phyloP scores from a whole-genome alignment of 495 filamentous ascomycete genomes.

The Tuber calosporum region DNA sequence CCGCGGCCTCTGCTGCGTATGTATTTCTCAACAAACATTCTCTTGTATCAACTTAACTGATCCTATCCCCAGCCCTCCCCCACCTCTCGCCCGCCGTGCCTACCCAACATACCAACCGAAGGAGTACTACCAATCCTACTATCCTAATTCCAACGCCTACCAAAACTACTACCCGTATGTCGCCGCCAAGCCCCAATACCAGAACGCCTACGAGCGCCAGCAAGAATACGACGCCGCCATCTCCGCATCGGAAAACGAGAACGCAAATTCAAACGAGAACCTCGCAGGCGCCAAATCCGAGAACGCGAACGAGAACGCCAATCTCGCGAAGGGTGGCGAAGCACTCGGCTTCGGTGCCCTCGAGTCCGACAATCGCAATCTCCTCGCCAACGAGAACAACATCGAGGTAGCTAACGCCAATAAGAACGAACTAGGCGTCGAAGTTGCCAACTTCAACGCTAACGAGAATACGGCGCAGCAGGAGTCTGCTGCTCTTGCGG shows the following conservation, averaged over 20 bases:
- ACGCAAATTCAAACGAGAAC: constrained; percentile 42
- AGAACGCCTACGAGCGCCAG: constrained; percentile 34
- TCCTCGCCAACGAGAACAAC: constrained; percentile 43
- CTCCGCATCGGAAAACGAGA: constrained; percentile 38
- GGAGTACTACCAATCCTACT: constrained; percentile 37
- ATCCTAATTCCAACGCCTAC: constrained; percentile 33
- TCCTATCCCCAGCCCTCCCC: constrained; percentile 11
- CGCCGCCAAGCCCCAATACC: constrained; percentile 29
- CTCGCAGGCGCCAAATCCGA: constrained; percentile 41
- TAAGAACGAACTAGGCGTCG: constrained; percentile 42
- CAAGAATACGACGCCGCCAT: constrained; percentile 30
- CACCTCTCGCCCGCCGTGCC: not conserved
- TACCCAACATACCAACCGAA: constrained; percentile 15
- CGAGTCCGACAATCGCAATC: constrained; percentile 39
- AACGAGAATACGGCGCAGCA: constrained; percentile 42
- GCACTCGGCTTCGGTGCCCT: constrained; percentile 41
- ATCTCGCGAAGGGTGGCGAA: constrained; percentile 41
- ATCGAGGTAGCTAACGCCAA: constrained; percentile 43
- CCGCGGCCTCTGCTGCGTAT: constrained; percentile 28
- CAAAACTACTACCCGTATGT: constrained; percentile 38
- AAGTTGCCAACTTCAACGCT: constrained; percentile 43
- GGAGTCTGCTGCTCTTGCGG: constrained; percentile 40
- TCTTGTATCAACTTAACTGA: not conserved
- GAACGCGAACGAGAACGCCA: constrained; percentile 43
- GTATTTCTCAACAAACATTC: not conserved